Evolutionary conservation across 2,329 filamentous ascomycete genomes (phyloP), one percentile per base, ranked within the genome.

Genomic region (Gaeumannomyces tritici): DNA sequence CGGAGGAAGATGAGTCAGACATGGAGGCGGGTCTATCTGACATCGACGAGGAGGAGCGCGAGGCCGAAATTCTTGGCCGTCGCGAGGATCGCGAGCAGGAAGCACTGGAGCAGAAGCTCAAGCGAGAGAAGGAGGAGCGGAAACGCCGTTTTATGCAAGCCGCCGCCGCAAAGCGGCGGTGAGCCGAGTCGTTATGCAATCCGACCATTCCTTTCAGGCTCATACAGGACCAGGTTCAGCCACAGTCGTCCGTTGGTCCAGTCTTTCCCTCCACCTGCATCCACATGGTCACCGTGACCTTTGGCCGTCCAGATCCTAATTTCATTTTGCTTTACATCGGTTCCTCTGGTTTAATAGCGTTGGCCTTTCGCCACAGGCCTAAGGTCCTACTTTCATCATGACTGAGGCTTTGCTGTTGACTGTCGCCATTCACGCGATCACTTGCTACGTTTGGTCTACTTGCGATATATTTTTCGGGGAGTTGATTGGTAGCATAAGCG

Each of bases 21-120:
- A 92, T 92, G 88, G 89, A 92, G 72, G 90, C 88, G 2, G 89
- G 88, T 42, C 72, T 88, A 51, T 87, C 87, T 64, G 89, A 92
- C 67, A 83, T 93, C 61, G 88, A 91, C 64, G 77, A 81, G 47
- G 90, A 93, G 72, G 90, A 93, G 71, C 76, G 79, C 58, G 71
- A 76, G 60, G 88, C 89, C 2, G 82, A 87, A 64, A 74, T 77
- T 33, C 78, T 81, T 62, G 90, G 89, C 28, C 83, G 83, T 57
- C 80, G 81, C 58, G 90, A 93, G 70, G 90, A 93, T 68, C 77
- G 82, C 24, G 77, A 84, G 67, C 85, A 89, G 64, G 76, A 89
- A 67, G 79, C 78, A 3, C 80, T 89, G 55, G 88, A 89, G 72
- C 82, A 79, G 69, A 76, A 74, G 61, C 79, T 84, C 63, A 89